These are phyloP conservation scores for Rossbeevera mucosa DNA, from an alignment of 768 basidiomycete species.

Conservation along the genomic window DNA sequence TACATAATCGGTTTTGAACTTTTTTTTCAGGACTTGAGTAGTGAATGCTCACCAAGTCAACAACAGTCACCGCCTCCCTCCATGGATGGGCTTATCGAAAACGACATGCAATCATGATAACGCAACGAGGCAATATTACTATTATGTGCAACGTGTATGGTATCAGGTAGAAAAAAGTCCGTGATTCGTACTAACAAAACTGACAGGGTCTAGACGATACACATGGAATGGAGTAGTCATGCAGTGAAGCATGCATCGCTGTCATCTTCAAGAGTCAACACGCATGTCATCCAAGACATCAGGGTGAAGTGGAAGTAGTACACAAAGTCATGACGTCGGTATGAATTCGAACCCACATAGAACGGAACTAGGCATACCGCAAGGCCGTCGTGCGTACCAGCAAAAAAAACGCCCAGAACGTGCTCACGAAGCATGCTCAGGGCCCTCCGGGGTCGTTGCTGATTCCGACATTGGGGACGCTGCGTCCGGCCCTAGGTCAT, in stretches of 20 bases:
- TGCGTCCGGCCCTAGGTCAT: background rate
- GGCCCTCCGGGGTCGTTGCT: background rate
- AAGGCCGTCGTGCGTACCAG: background rate
- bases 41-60: too few species aligned
- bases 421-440: slow-evolving; percentile 1
- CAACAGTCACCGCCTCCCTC: background rate
- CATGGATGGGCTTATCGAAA: background rate
- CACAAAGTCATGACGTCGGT: background rate
- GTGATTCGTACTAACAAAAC: background rate
- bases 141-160: slow-evolving; percentile 18
- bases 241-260: background rate
- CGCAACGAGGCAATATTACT: background rate
- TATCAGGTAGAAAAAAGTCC: background rate
- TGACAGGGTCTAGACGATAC: background rate
- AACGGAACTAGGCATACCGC: slow-evolving; percentile 4
- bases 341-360: background rate
- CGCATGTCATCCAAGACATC: slow-evolving; percentile 12
- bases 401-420: background rate
- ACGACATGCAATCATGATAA: background rate
- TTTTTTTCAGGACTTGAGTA: too few species aligned
- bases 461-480: background rate
- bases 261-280: background rate
- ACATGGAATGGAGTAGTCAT: background rate
- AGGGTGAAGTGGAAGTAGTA: background rate
- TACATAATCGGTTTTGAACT: too few species aligned